Base-by-base conservation (phyloP, 495 filamentous ascomycete species). In the Penicillium herquei region DNA sequence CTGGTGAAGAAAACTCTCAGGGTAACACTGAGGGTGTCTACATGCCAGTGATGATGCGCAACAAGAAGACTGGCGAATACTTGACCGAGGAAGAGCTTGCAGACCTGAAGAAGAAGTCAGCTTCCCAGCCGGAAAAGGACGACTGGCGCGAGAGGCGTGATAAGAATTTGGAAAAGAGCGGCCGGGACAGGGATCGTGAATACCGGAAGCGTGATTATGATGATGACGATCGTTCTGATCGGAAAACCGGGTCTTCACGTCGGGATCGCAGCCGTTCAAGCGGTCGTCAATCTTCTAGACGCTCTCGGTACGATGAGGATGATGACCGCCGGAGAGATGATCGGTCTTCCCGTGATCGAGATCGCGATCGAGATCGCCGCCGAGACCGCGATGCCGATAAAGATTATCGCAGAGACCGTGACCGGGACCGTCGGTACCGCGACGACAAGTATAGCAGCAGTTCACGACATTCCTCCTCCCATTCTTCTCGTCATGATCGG, bases 1-100 rank as follows among this genome's bases (percentile, higher is more conserved):
- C 72, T 49, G 77, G 72, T 21, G 68, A 75, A 53, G 64, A 73
- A 3, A 66, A 68, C 21, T 70, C 56, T 13, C 58, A 65, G 30
- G 55, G 59, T 17, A 73, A 66, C 34, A 73, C 70, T 13, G 81
- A 85, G 51, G 77, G 80, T 43, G 72, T 79, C 3, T 90, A 89
- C 59, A 86, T 81, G 70, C 87, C 87, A 0, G 78, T 91, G 4
- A 71, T 85, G 32, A 74, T 89, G 78, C 74, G 76, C 48, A 87
- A 88, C 65, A 84, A 80, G 53, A 77, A 73, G 58, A 91, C 87
- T 0, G 87, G 87, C 21, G 81, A 87, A 73, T 70, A 77, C 48
- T 71, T 88, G 18, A 87, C 83, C 6, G 84, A 87, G 57, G 82
- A 84, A 53, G 85, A 87, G 56, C 63, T 85, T 14, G 73, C 80